Evolutionary conservation across 2,329 filamentous ascomycete species (phyloP), one percentile per base, ranked within the genome.

Genomic region (Hymenoscyphus fructigenus): DNA sequence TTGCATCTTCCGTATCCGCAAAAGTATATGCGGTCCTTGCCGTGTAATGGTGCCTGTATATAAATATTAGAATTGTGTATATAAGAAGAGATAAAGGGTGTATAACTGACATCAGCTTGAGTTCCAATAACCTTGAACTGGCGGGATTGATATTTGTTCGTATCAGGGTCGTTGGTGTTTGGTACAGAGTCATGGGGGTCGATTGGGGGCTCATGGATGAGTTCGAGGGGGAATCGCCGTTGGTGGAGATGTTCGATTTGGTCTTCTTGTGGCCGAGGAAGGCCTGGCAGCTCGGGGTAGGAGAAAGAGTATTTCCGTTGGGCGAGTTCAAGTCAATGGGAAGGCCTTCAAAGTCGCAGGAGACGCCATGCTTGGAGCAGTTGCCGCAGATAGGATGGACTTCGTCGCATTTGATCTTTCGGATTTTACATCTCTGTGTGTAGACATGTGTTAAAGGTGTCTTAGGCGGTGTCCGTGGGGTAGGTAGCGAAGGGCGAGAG

Each of bases 371-470:
- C 72, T 89, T 90, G 63, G 82, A 77, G 77, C 87, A 90, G 76
- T 89, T 89, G 66, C 86, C 84, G 73, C 87, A 90, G 65, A 83
- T 78, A 9, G 87, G 87, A 72, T 89, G 87, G 12, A 86, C 78
- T 75, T 90, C 87, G 73, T 90, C 87, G 77, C 87, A 90, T 85
- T 91, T 91, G 74, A 91, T 89, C 76, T 90, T 90, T 67, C 88
- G 81, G 63, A 81, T 80, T 78, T 90, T 91, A 77, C 88, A 91
- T 65, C 85, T 80, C 67, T 83, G 20, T 9, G 9, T 10, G 47
- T 23, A 10, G 20, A 26, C 20, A 23, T 26, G 47, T 53, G 47
- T 53, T 53, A 53, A 10, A 26, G 23, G 44, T 50, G n/a, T 20
- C 20, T 7, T 23, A 12, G 47, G 23, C 14, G 23, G 20, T 23